Percentiles rank a stretch among this genome's conserved stretches.
These are phyloP conservation scores for Phytophthora boehmeriae DNA, from an alignment of 352 stramenopile species.

Conservation along the genomic window DNA sequence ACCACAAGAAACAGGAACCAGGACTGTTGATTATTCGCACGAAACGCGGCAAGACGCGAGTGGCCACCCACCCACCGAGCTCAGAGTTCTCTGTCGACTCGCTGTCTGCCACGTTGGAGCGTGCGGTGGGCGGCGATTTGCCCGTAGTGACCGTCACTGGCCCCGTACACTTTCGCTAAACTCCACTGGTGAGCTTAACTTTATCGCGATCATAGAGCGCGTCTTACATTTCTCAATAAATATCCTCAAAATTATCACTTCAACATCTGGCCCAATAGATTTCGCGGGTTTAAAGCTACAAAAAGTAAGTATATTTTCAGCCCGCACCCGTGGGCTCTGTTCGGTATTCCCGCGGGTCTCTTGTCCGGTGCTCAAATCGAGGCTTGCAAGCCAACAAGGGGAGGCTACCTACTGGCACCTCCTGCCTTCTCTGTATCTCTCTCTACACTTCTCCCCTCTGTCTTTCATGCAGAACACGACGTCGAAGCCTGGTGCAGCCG, in stretches of 20 bases:
- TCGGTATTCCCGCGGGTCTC: not conserved
- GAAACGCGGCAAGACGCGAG: slow-evolving; percentile 68
- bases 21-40: slow-evolving; percentile 68
- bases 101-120: slow-evolving; percentile 74
- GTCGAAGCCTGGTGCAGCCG: slow-evolving; percentile 8
- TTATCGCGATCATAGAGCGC: slow-evolving; percentile 1
- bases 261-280: too few relatives aligned
- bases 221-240: too few relatives aligned
- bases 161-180: slow-evolving; percentile 50
- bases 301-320: not conserved
- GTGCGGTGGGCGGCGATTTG: slow-evolving; percentile 72
- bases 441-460: slow-evolving; percentile 4
- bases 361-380: slow-evolving; percentile 7
- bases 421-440: slow-evolving; percentile 1
- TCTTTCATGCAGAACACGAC: slow-evolving; percentile 35
- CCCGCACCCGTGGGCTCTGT: not conserved
- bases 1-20: slow-evolving; percentile 37
- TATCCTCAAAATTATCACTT: too few relatives aligned
- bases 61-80: slow-evolving; percentile 40
- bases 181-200: not conserved
- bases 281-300: too few relatives aligned
- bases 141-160: slow-evolving; percentile 37
- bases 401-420: not conserved
- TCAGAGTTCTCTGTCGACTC: slow-evolving; percentile 52
- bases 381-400: slow-evolving; percentile 25